phyloP scores from a whole-genome alignment of 768 basidiomycete species.

The Tremella fuciformis region DNA sequence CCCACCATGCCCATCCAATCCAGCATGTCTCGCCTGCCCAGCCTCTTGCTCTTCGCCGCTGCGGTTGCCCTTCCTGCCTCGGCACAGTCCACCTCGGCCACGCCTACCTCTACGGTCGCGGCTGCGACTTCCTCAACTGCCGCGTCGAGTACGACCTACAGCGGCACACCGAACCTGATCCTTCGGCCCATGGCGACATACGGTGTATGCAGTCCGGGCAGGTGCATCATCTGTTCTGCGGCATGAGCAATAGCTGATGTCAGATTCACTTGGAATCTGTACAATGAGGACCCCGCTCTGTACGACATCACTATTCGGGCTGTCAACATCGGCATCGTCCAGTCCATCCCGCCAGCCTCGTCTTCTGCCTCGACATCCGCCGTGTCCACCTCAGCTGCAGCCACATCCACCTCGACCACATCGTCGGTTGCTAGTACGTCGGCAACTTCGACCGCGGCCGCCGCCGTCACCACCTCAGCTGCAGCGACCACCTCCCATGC shows the following conservation, averaged over 20 bases:
- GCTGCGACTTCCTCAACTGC: too few relatives aligned
- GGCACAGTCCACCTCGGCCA: too few relatives aligned
- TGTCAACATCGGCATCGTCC: conserved; percentile 1
- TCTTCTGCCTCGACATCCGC: conserved; percentile 10
- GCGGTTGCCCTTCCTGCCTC: too few relatives aligned
- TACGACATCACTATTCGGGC: conserved; percentile 6
- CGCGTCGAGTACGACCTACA: background rate
- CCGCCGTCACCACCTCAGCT: background rate
- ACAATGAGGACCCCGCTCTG: conserved; percentile 2
- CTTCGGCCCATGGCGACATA: background rate
- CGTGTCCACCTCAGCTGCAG: conserved; percentile 7
- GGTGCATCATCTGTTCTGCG: background rate
- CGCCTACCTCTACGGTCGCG: too few relatives aligned
- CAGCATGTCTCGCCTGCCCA: too few relatives aligned
- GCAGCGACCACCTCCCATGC: background rate
- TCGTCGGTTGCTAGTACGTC: background rate
- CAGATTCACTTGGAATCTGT: conserved; percentile 8
- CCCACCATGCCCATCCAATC: too few relatives aligned
- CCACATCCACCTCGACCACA: conserved; percentile 4
- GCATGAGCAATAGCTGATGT: background rate
- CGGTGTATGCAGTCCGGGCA: conserved; percentile 2
- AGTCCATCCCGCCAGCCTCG: background rate
- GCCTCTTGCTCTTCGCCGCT: too few relatives aligned
- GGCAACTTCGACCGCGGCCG: background rate
- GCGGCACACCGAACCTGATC: background rate